Evolutionary conservation across 495 filamentous ascomycete species (phyloP).

Genomic region (Opeltia flavorubescens): DNA sequence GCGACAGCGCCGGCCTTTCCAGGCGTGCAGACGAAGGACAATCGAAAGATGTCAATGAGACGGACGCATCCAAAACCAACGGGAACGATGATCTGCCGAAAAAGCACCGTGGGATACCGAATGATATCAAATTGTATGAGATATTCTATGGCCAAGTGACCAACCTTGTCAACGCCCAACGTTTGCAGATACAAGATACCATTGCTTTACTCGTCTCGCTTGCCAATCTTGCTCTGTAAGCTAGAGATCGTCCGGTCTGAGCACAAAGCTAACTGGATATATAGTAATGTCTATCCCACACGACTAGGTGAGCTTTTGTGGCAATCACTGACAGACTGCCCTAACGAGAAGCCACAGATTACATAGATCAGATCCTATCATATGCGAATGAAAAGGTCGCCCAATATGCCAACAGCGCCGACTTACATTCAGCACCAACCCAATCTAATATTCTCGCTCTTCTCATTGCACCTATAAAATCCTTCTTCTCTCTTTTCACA

Average conservation of each 20-base stretch:
- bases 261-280: not conserved
- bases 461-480: conserved; percentile 73
- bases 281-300: conserved; percentile 77
- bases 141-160: conserved; percentile 96
- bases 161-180: conserved; percentile 78
- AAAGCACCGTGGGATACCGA: conserved; percentile 58
- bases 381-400: conserved; percentile 81
- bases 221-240: conserved; percentile 70
- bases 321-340: not conserved
- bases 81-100: conserved; percentile 30
- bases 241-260: not conserved
- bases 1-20: conserved; percentile 23
- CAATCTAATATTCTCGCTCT: conserved; percentile 83
- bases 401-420: conserved; percentile 83
- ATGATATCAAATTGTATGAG: conserved; percentile 83
- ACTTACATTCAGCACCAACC: conserved; percentile 74
- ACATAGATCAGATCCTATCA: conserved; percentile 84
- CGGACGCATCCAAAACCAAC: conserved; percentile 17
- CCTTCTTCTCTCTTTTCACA: conserved; percentile 87
- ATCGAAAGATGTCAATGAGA: conserved; percentile 16
- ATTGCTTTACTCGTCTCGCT: conserved; percentile 86
- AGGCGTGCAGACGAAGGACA: conserved; percentile 13
- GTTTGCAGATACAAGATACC: conserved; percentile 85
- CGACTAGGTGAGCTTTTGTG: conserved; percentile 34
- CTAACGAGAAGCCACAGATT: conserved; percentile 38